Evolutionary conservation across 768 basidiomycete species (phyloP).

Genomic region (Epithele typhae): DNA sequence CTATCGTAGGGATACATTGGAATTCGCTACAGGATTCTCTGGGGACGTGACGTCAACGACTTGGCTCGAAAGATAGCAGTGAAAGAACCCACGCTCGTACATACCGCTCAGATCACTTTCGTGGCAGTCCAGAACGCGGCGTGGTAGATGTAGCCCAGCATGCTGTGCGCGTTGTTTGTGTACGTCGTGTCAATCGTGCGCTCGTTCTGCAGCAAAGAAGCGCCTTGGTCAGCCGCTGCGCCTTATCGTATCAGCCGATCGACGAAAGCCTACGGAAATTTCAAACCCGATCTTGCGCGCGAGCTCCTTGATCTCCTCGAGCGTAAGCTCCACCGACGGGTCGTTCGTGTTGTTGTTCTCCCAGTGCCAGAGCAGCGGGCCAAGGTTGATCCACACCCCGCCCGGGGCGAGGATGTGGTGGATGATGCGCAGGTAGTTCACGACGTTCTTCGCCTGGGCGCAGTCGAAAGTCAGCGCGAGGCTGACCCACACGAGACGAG

Average conservation of each 20-base stretch:
- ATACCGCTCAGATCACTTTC: constrained; percentile 32
- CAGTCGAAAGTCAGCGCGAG: no score
- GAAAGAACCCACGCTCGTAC: no score
- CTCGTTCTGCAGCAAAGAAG: no score
- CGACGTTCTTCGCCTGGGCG: constrained; percentile 80
- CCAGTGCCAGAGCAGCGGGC: constrained; percentile 95
- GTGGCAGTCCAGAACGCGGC: constrained; percentile 81
- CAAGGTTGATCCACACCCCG: constrained; percentile 91
- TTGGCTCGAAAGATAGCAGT: no score
- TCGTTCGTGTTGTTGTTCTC: constrained; percentile 85
- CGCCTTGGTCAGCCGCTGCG: no score
- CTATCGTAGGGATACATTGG: no score
- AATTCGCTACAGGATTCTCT: no score
- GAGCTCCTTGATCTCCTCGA: constrained; percentile 84
- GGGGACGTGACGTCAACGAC: no score
- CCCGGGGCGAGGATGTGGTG: constrained; percentile 78
- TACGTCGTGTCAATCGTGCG: constrained; percentile 78
- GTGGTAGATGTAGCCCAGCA: constrained; percentile 84
- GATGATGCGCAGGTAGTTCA: constrained; percentile 86
- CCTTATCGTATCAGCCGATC: no score
- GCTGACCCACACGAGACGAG: no score
- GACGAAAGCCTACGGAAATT: constrained; percentile 60
- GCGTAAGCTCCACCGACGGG: constrained; percentile 78
- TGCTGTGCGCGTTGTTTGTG: constrained; percentile 72
- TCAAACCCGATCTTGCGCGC: constrained; percentile 76